Conservation (phyloP, 208 protist genomes). For the Naegleria lovaniensis region DNA sequence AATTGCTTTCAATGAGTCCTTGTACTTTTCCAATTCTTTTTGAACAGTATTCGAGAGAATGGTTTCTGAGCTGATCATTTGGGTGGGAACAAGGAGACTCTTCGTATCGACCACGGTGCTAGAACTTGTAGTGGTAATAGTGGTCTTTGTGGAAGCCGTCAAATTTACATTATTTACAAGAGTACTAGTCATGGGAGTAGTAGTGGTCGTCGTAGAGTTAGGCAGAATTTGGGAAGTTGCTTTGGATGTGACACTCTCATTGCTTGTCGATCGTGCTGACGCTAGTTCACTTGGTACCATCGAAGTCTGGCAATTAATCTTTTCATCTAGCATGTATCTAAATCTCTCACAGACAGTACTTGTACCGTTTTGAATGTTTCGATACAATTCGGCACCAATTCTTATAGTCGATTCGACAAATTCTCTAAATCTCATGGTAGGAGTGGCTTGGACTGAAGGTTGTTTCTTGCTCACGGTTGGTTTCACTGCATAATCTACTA, state of each 20-base stretch:
- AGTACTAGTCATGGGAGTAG: background rate
- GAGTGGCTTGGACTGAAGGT: too few relatives aligned
- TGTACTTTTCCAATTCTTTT: background rate
- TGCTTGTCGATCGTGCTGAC: background rate
- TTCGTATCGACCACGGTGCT: background rate
- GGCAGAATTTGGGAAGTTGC: too few relatives aligned
- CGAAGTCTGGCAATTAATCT: background rate
- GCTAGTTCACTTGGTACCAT: background rate
- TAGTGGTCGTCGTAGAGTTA: too few relatives aligned
- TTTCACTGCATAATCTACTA: background rate
- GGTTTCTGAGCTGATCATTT: background rate
- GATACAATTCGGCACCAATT: conserved; percentile 37
- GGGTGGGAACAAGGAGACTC: background rate
- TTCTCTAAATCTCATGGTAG: conserved; percentile 50
- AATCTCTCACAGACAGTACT: background rate
- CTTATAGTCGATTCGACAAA: conserved; percentile 70
- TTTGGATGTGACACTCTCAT: background rate
- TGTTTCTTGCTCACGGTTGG: background rate
- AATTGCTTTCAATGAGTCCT: background rate
- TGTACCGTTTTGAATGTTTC: background rate
- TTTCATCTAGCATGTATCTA: background rate
- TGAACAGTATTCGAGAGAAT: background rate
- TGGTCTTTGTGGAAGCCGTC: background rate
- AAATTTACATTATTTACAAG: background rate
- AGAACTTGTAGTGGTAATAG: background rate